phyloP scores from a whole-genome alignment of 2,329 filamentous ascomycete species.

The Claviceps paspali region DNA sequence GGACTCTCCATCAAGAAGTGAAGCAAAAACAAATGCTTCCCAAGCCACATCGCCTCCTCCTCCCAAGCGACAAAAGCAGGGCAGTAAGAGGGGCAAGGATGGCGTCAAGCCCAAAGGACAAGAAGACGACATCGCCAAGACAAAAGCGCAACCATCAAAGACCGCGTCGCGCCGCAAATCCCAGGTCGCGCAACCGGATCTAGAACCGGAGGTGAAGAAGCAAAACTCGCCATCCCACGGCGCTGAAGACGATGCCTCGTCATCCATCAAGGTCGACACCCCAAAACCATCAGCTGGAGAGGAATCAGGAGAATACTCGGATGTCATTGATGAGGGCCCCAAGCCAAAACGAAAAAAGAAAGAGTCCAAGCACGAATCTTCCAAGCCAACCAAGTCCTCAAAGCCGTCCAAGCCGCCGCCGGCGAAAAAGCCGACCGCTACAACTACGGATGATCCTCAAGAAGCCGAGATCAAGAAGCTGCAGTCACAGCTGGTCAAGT shows the following conservation, averaged over 20 bases:
- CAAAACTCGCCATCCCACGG: conserved; percentile 6
- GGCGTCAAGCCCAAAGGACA: not conserved
- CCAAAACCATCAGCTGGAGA: conserved; percentile 12
- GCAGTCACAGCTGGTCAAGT: conserved; percentile 76
- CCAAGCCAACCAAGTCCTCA: conserved; percentile 16
- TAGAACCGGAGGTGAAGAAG: conserved; percentile 6
- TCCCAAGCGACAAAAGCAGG: conserved; percentile 3
- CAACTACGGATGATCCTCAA: conserved; percentile 36
- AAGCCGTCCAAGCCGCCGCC: conserved; percentile 15
- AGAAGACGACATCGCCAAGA: conserved; percentile 1
- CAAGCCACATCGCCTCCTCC: conserved; percentile 19
- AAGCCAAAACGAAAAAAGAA: conserved; percentile 43
- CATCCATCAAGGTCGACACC: conserved; percentile 9
- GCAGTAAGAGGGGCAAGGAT: conserved; percentile 15
- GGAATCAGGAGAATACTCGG: conserved; percentile 26
- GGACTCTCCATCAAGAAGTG: conserved; percentile 14
- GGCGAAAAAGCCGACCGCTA: conserved; percentile 14
- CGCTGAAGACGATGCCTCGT: conserved; percentile 9
- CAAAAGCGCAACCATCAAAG: conserved; percentile 6
- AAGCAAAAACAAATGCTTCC: conserved; percentile 19
- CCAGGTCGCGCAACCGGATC: conserved; percentile 4
- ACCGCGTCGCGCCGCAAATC: conserved; percentile 7
- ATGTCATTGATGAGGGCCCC: conserved; percentile 58
- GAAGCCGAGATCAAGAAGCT: conserved; percentile 75
- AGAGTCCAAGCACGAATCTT: conserved; percentile 17